A percentile compares a stretch with the other conserved stretches of the same genome.
phyloP scores from a whole-genome alignment of 2,329 filamentous ascomycete genomes.

The Aspergillus proliferans region DNA sequence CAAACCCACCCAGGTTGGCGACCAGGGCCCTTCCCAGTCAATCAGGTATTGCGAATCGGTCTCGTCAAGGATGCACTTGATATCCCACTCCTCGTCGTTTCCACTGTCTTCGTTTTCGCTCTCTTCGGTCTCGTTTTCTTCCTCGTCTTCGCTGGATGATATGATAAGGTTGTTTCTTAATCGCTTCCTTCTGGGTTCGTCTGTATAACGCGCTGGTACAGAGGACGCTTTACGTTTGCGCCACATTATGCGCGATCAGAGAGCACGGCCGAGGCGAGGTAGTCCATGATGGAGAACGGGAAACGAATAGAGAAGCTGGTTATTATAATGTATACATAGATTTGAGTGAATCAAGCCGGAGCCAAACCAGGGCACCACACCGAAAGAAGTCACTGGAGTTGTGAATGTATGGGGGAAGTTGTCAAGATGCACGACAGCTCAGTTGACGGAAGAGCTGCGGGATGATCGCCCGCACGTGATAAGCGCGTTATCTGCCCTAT shows the following conservation, averaged over 20 bases:
- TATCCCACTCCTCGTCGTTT: constrained; percentile 26
- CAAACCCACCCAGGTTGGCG: constrained; percentile 33
- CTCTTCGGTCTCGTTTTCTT: constrained; percentile 3
- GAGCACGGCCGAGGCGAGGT: constrained; percentile 7
- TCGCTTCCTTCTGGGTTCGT: constrained; percentile 5
- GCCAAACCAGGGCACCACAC: too few species aligned
- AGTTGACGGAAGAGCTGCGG: constrained; percentile 11
- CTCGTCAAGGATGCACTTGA: constrained; percentile 33
- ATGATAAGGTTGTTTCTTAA: constrained; percentile 6
- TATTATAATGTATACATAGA: neutral
- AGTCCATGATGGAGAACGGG: constrained; percentile 12
- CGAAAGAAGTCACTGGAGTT: neutral
- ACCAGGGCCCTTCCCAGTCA: constrained; percentile 32
- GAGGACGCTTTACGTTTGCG: constrained; percentile 16
- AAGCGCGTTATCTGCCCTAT: constrained; percentile 15
- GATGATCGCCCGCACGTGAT: constrained; percentile 29
- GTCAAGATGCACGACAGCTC: neutral
- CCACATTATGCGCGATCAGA: constrained; percentile 20
- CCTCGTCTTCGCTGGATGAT: constrained; percentile 8
- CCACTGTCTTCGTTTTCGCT: neutral
- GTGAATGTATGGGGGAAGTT: neutral
- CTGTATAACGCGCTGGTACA: constrained; percentile 8
- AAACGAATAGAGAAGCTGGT: constrained; percentile 1
- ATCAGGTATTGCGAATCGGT: constrained; percentile 30
- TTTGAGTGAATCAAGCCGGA: neutral